Evolutionary conservation across 208 protist species (phyloP).

Genomic region (Chromosphaera perkinsii): DNA sequence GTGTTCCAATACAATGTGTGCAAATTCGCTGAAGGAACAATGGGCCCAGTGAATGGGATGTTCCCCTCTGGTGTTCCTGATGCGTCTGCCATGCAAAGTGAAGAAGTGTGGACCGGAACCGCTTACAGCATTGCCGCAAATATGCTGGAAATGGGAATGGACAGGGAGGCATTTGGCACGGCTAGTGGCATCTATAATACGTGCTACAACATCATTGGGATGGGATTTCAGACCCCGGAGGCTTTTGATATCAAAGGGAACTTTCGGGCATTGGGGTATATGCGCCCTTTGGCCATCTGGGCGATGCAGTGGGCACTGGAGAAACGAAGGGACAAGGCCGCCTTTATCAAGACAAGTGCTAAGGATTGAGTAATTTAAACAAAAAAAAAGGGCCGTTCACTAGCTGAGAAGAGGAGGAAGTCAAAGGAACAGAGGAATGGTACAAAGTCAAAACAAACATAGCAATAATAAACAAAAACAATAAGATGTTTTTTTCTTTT

Average conservation of each 20-base stretch:
- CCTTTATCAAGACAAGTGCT: no score
- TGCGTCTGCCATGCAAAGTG: conserved; percentile 45
- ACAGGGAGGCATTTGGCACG: conserved; percentile 44
- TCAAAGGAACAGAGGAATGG: no score
- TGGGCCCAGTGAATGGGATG: conserved; percentile 62
- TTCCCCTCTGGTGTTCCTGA: conserved; percentile 50
- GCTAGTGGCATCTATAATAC: conserved; percentile 36
- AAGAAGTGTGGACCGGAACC: conserved; percentile 63
- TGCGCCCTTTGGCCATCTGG: conserved; percentile 56
- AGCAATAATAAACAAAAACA: no score
- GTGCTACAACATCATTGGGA: conserved; percentile 29
- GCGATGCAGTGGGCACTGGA: no score
- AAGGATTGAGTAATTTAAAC: no score
- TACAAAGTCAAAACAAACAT: no score
- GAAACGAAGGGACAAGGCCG: no score
- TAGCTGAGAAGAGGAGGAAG: no score
- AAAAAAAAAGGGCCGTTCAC: no score
- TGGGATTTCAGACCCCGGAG: conserved; percentile 55
- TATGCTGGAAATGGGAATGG: conserved; percentile 47
- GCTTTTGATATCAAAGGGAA: conserved; percentile 44
- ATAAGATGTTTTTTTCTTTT: no score
- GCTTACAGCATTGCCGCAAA: conserved; percentile 50
- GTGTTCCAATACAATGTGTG: conserved; percentile 43
- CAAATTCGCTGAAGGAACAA: not conserved
- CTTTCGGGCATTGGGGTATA: conserved; percentile 52